Conservation (phyloP, 345 rosid species). For the Garcia nutans region DNA sequence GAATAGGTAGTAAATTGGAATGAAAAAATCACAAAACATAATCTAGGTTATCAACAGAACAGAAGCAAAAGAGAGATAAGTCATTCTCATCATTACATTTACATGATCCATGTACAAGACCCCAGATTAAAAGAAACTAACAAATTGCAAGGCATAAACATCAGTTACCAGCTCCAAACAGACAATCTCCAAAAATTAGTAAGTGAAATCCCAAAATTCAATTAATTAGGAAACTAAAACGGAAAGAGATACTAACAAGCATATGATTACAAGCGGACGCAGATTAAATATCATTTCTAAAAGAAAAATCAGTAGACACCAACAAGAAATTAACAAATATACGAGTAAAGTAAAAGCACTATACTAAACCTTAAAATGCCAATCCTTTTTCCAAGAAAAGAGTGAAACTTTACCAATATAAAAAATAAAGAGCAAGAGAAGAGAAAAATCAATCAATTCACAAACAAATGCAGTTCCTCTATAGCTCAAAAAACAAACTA, state of each 20-base stretch:
- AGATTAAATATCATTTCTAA: constrained; percentile 20
- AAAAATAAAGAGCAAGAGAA: background rate
- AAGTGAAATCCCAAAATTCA: constrained; percentile 1
- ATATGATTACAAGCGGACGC: constrained; percentile 20
- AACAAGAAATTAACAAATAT: constrained; percentile 11
- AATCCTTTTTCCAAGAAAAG: constrained; percentile 14
- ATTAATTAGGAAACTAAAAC: background rate
- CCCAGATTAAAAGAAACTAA: constrained; percentile 7
- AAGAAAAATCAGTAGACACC: background rate
- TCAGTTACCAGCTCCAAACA: constrained; percentile 2
- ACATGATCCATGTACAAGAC: constrained; percentile 10
- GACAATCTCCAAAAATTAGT: background rate
- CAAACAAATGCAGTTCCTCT: constrained; percentile 14
- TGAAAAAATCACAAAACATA: background rate
- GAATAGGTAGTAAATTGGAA: background rate
- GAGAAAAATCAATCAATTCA: constrained; percentile 19
- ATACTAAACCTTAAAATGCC: constrained; percentile 24
- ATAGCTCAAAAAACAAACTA: background rate
- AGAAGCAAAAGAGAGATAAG: background rate
- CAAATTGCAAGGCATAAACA: background rate
- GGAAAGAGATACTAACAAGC: background rate
- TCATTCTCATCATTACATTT: background rate
- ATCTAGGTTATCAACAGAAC: background rate
- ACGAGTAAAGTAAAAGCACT: constrained; percentile 12
- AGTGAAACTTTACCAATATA: background rate